Percentiles rank a stretch among this genome's conserved stretches.
phyloP scores from a whole-genome alignment of 2,329 filamentous ascomycete genomes.

The Periconia sp. region DNA sequence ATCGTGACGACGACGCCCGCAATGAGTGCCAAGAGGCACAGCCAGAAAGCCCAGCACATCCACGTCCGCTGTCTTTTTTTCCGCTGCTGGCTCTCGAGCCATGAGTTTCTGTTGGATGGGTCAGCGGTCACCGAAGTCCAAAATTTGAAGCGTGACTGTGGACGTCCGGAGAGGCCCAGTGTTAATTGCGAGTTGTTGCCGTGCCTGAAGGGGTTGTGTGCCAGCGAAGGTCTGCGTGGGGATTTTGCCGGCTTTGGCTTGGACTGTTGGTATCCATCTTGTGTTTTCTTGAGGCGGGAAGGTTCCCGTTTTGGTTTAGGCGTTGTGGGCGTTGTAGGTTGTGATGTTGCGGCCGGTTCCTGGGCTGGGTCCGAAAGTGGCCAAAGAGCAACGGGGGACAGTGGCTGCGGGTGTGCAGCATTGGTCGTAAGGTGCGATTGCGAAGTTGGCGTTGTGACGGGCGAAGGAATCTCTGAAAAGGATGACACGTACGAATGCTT shows the following conservation, averaged over 20 bases:
- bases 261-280: too few species aligned
- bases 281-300: slow-evolving; percentile 8
- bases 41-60: slow-evolving; percentile 58
- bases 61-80: slow-evolving; percentile 56
- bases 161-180: slow-evolving; percentile 32
- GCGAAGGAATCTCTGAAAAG: slow-evolving; percentile 17
- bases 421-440: slow-evolving; percentile 18
- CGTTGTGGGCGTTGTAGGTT: slow-evolving; percentile 3
- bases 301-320: not conserved
- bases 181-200: slow-evolving; percentile 26
- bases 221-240: slow-evolving; percentile 2
- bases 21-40: slow-evolving; percentile 52
- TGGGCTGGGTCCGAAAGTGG: slow-evolving; percentile 1
- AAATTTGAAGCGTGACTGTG: slow-evolving; percentile 34
- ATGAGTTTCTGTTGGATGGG: slow-evolving; percentile 53
- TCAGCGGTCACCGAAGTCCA: slow-evolving; percentile 40
- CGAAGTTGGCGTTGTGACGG: slow-evolving; percentile 26
- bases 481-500: slow-evolving; percentile 48
- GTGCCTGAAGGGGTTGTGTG: slow-evolving; percentile 12
- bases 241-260: slow-evolving; percentile 10
- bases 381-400: slow-evolving; percentile 1
- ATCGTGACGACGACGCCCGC: slow-evolving; percentile 54
- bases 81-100: slow-evolving; percentile 58
- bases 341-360: slow-evolving; percentile 5
- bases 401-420: slow-evolving; percentile 1